Percentiles rank a stretch among this genome's conserved stretches.
phyloP scores from a whole-genome alignment of 192 early-diverging fungal species.

The Dimargaris verticillata region DNA sequence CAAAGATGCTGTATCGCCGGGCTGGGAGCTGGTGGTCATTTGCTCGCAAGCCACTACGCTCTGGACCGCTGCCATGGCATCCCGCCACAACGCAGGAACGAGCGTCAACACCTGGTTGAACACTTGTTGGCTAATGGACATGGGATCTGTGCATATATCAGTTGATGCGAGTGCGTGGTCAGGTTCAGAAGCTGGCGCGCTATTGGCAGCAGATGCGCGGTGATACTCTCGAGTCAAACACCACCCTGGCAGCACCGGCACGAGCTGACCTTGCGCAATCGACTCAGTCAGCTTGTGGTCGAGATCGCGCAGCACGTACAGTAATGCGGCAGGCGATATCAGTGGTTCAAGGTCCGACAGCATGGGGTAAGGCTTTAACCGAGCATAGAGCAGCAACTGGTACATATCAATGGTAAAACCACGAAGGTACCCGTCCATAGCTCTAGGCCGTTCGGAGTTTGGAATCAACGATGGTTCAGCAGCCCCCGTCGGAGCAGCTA shows the following conservation, averaged over 20 bases:
- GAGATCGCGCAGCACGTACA: slow-evolving; percentile 3
- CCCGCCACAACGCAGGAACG: background rate
- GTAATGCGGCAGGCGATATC: background rate
- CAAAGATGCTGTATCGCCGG: too few relatives aligned
- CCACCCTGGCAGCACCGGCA: background rate
- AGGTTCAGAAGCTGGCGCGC: background rate
- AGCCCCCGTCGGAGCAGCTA: too few relatives aligned
- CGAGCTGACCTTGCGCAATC: background rate
- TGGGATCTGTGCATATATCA: too few relatives aligned
- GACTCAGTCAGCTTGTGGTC: background rate
- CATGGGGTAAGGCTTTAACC: background rate
- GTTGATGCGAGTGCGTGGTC: too few relatives aligned
- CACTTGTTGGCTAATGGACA: background rate
- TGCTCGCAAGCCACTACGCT: too few relatives aligned
- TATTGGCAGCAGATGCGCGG: background rate
- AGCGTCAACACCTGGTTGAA: background rate
- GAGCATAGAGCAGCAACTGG: background rate
- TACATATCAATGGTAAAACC: slow-evolving; percentile 4
- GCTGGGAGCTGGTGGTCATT: too few relatives aligned
- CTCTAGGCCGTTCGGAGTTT: background rate
- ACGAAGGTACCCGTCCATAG: background rate
- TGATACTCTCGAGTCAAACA: background rate
- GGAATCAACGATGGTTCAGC: too few relatives aligned
- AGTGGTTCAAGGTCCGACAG: background rate
- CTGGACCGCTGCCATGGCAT: too few relatives aligned